phyloP scores from a whole-genome alignment of 495 filamentous ascomycete species.

The Aspergillus leporis region DNA sequence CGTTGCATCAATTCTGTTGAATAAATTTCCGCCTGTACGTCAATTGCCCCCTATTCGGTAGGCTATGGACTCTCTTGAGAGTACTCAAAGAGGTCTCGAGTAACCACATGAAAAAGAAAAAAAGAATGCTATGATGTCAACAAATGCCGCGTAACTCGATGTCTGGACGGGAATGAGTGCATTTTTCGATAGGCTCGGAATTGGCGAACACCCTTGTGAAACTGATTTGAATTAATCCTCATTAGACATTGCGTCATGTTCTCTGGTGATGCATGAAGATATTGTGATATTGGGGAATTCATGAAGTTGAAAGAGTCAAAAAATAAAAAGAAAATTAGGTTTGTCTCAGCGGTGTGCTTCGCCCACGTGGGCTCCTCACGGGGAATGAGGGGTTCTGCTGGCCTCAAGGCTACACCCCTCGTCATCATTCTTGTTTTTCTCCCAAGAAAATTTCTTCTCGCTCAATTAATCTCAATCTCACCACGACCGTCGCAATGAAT shows the following conservation, averaged over 20 bases:
- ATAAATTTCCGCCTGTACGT: neutral
- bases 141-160: neutral
- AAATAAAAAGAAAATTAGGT: neutral
- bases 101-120: neutral
- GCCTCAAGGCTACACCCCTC: neutral
- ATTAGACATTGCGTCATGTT: neutral
- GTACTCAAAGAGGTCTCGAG: neutral
- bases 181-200: neutral
- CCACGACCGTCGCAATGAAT: constrained; percentile 11
- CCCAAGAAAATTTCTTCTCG: neutral
- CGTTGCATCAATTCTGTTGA: neutral
- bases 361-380: neutral
- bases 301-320: neutral
- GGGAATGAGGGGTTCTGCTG: neutral
- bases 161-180: neutral
- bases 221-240: neutral
- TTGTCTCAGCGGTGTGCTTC: constrained; percentile 2
- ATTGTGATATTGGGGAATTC: neutral
- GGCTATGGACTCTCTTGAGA: neutral
- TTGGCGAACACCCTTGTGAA: neutral
- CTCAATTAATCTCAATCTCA: neutral
- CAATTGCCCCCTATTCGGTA: neutral
- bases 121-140: neutral
- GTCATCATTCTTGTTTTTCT: neutral
- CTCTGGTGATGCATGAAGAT: neutral